A percentile compares a stretch with the other conserved stretches of the same genome.
Evolutionary conservation across 805 yeast species (phyloP).

Genomic region (Sugiyamaella mastotermitis): DNA sequence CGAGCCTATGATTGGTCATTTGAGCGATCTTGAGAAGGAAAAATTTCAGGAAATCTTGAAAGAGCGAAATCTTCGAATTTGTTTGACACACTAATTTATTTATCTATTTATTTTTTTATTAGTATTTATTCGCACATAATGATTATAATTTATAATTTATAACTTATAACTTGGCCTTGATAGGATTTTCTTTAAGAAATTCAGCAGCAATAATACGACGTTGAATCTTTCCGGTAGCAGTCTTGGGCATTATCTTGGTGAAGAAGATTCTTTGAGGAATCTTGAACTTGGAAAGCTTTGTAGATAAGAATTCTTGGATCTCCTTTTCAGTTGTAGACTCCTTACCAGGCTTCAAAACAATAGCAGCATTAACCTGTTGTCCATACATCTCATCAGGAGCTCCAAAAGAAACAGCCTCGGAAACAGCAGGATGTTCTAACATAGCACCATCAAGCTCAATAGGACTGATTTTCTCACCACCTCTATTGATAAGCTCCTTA

Average conservation of each 20-base stretch:
- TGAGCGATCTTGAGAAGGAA: background rate
- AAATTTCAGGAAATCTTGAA: background rate
- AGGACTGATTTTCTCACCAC: slow-evolving; percentile 75
- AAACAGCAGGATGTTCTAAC: slow-evolving; percentile 54
- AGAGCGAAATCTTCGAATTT: background rate
- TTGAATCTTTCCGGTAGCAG: slow-evolving; percentile 75
- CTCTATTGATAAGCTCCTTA: slow-evolving; percentile 69
- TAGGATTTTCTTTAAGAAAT: slow-evolving; percentile 28
- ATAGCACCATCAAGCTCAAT: slow-evolving; percentile 60
- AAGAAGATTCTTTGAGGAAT: slow-evolving; percentile 54
- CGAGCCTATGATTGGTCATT: background rate
- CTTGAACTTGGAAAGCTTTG: slow-evolving; percentile 50
- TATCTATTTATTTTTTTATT: background rate
- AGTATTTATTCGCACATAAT: too few relatives aligned
- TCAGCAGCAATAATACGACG: slow-evolving; percentile 53
- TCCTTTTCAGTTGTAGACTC: slow-evolving; percentile 38
- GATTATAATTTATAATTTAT: background rate
- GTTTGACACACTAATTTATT: background rate
- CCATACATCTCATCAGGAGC: slow-evolving; percentile 65
- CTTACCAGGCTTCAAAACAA: slow-evolving; percentile 45
- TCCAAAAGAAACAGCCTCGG: slow-evolving; percentile 67
- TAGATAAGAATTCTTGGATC: slow-evolving; percentile 39
- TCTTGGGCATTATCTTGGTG: slow-evolving; percentile 60
- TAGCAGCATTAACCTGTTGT: slow-evolving; percentile 64
- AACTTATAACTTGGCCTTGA: slow-evolving; percentile 18